Percentiles rank a stretch among this genome's conserved stretches.
Evolutionary conservation across 768 basidiomycete genomes (phyloP).

Genomic region (Coprinopsis strossmayeri): DNA sequence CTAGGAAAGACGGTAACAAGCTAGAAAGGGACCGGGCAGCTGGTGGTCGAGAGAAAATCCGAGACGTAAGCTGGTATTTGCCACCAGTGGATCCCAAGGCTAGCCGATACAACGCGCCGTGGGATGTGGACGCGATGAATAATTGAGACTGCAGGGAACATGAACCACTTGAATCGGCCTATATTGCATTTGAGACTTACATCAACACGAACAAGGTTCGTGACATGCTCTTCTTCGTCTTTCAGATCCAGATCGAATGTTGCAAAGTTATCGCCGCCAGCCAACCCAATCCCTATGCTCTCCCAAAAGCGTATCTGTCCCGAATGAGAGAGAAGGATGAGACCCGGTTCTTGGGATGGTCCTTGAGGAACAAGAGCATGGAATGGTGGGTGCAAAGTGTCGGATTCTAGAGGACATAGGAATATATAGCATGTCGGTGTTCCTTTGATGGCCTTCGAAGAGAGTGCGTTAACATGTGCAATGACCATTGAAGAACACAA

Average conservation of each 20-base stretch:
- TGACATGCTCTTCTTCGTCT: slow-evolving; percentile 53
- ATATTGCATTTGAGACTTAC: slow-evolving; percentile 30
- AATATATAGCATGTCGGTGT: slow-evolving; percentile 83
- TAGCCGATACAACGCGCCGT: slow-evolving; percentile 60
- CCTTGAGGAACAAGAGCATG: slow-evolving; percentile 66
- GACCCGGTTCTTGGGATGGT: slow-evolving; percentile 73
- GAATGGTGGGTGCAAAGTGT: slow-evolving; percentile 36
- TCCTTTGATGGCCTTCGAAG: slow-evolving; percentile 49
- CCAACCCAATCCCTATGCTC: slow-evolving; percentile 75
- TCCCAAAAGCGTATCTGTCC: slow-evolving; percentile 87
- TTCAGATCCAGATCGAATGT: slow-evolving; percentile 43
- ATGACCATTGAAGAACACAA: slow-evolving; percentile 7
- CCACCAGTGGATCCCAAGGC: slow-evolving; percentile 62
- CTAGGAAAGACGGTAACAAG: slow-evolving; percentile 36
- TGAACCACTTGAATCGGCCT: too few relatives aligned
- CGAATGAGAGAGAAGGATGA: slow-evolving; percentile 65
- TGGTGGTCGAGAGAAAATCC: slow-evolving; percentile 53
- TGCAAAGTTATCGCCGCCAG: slow-evolving; percentile 66
- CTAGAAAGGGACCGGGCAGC: slow-evolving; percentile 36
- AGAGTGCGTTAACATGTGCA: background rate
- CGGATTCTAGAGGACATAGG: slow-evolving; percentile 50
- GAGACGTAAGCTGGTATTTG: slow-evolving; percentile 53
- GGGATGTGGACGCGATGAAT: slow-evolving; percentile 63
- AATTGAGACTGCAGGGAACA: too few relatives aligned
- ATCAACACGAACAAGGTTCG: slow-evolving; percentile 59